Evolutionary conservation across 495 filamentous ascomycete species (phyloP).

Genomic region (Staphylotrichum tortipilum): DNA sequence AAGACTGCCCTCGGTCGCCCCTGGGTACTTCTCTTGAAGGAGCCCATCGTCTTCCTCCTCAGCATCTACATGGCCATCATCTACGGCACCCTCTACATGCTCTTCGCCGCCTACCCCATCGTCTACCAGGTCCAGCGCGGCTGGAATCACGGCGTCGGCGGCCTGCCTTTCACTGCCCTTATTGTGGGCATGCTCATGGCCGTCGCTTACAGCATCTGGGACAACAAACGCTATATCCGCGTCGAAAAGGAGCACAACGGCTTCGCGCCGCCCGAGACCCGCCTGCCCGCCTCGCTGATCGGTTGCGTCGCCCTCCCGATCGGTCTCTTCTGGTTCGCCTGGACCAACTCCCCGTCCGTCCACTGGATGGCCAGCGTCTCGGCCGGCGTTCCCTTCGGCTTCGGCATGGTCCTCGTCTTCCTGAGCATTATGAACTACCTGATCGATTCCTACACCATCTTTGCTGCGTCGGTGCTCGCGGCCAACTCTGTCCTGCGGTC

Average conservation of each 20-base stretch:
- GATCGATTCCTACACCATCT: constrained; percentile 71
- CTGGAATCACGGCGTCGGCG: constrained; percentile 62
- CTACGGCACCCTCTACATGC: constrained; percentile 78
- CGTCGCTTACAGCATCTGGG: constrained; percentile 54
- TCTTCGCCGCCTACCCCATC: constrained; percentile 81
- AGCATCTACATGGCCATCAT: constrained; percentile 70
- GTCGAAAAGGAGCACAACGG: constrained; percentile 44
- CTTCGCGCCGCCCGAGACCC: constrained; percentile 62
- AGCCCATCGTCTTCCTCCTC: constrained; percentile 74
- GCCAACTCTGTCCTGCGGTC: constrained; percentile 63
- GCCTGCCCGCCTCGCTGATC: constrained; percentile 65
- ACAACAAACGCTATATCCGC: constrained; percentile 53
- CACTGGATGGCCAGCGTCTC: constrained; percentile 45
- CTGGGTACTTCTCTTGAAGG: constrained; percentile 63
- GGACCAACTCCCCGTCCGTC: constrained; percentile 41
- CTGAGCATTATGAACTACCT: constrained; percentile 68
- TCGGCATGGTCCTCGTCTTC: constrained; percentile 51
- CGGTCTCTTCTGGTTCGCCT: constrained; percentile 54
- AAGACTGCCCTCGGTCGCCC: constrained; percentile 52
- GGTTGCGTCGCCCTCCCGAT: constrained; percentile 43
- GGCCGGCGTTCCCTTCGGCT: constrained; percentile 36
- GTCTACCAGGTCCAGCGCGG: constrained; percentile 65
- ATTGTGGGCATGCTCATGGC: constrained; percentile 67
- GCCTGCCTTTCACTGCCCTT: constrained; percentile 70
- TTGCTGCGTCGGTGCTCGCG: constrained; percentile 69